Evolutionary conservation across 768 basidiomycete genomes (phyloP).

Genomic region (Pulveroboletus frians): DNA sequence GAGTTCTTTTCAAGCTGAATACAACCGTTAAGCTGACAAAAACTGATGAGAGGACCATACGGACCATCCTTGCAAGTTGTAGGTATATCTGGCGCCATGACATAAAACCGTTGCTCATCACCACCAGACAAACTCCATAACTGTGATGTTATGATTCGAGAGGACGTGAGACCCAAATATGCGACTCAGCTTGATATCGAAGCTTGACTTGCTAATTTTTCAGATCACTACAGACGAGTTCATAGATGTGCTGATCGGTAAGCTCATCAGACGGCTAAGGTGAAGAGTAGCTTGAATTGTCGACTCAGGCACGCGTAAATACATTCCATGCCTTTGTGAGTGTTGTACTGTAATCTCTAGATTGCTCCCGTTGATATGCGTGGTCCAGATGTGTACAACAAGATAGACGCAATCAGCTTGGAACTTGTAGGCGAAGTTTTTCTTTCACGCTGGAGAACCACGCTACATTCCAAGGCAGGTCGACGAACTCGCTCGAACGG

Average conservation of each 20-base stretch:
- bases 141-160: slow-evolving; percentile 97
- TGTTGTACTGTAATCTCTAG: slow-evolving; percentile 3
- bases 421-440: slow-evolving; percentile 42
- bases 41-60: slow-evolving; percentile 92
- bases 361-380: neutral
- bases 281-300: neutral
- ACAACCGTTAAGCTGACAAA: slow-evolving; percentile 89
- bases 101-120: slow-evolving; percentile 5
- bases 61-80: slow-evolving; percentile 89
- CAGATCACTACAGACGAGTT: slow-evolving; percentile 96
- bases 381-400: slow-evolving; percentile 87
- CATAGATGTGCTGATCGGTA: slow-evolving; percentile 95
- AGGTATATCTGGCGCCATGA: slow-evolving; percentile 22
- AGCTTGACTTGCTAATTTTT: neutral
- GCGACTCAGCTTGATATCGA: slow-evolving; percentile 2
- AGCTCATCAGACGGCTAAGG: slow-evolving; percentile 3
- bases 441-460: neutral
- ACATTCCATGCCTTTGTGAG: slow-evolving; percentile 87
- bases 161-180: slow-evolving; percentile 60
- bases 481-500: slow-evolving; percentile 76
- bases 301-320: slow-evolving; percentile 81
- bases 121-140: slow-evolving; percentile 78
- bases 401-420: slow-evolving; percentile 84
- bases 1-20: slow-evolving; percentile 51
- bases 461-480: slow-evolving; percentile 33